Base-by-base conservation (phyloP, 306 rosid species). In the Crataegus laevigata region DNA sequence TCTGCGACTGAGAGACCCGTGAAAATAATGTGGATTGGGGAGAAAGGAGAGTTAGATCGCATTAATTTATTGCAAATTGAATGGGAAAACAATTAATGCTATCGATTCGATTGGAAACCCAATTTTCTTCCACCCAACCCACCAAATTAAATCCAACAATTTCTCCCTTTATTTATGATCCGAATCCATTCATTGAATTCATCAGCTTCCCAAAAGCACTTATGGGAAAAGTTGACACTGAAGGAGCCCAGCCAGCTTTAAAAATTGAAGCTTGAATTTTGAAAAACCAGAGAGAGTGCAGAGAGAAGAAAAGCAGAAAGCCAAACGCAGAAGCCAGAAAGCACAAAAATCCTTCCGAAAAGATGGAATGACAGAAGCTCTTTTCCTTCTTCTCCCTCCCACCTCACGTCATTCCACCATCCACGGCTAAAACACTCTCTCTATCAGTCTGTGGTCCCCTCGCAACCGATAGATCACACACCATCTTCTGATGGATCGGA, bases 391-490 rank as follows among this genome's bases (percentile, higher is more conserved):
- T 32, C 67, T 72, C 51, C 11, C 59, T 63, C 34, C 60, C 73
- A 50, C 61, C 4, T 54, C 69, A 32, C 79, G 79, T 78, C 85
- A 70, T 64, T 74, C 75, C 65, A 45, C 47, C 34, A 77, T 74
- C 72, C 21, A 74, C 82, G 76, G 77, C 47, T 11, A 4, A 18
- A 11, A 55, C 28, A 30, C 68, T 1, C 42, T 30, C 22, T 30
- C 10, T 1, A 17, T 60, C 32, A 26, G 36, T 17, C 43, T 11
- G 69, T 64, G 72, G 82, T 9, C 73, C 76, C 71, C 47, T 61
- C 55, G 12, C 67, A 30, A 64, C 84, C 78, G 84, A 80, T 30
- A 19, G 77, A 79, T 75, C 62, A 18, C 21, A 17, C 6, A 42
- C 65, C 24, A 26, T n/a, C 43, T 19, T 13, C 2, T 12, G 36